Evolutionary conservation across 148 eudicot species (phyloP), one percentile per base, ranked within the genome.

Genomic region (Silene uniflora): DNA sequence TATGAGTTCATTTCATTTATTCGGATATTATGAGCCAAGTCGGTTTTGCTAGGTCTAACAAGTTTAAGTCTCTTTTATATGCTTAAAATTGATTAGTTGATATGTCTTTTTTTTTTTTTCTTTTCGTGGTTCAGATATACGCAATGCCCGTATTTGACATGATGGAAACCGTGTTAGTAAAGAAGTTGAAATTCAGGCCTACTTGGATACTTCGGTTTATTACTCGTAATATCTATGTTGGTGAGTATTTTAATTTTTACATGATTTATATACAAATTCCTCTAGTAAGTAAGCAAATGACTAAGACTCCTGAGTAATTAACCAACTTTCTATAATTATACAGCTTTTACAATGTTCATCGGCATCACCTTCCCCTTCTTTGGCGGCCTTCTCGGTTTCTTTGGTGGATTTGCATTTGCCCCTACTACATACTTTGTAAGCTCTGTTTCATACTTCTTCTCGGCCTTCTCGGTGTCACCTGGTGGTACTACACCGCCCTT

Each of bases 351-450:
- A 4, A 78, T 82, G 85, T 82, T 82, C 16, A 21, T 82, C 0
- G 85, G 60, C 25, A 82, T 82, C 5, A 82, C 85, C 25, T 78
- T 82, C 77, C 85, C 85, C 77, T 82, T 82, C 79, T 82, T 82
- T 16, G 79, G 84, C 13, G 84, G 84, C 7, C 81, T 82, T 22
- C 81, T 82, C 39, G 84, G 81, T n/a, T 82, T 82, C 77, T 82
- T 82, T 0, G 85, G 85, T 71, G 85, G 85, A 47, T 82, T 82
- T 10, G 85, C 82, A 27, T 82, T 82, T 7, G 85, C 85, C 56
- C 85, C 85, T 25, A 82, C 85, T 1, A 78, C 85, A 46, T 82
- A 82, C 67, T 82, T 82, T 10, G 85, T 82, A 82, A 82, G 85
- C 49, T 25, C 65, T 69, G 14, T 21, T 22, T n/a, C 5, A 35